Percentiles rank a stretch among this genome's conserved stretches.
Evolutionary conservation across 306 rosid genomes (phyloP).

Genomic region (Cucumis hystrix): DNA sequence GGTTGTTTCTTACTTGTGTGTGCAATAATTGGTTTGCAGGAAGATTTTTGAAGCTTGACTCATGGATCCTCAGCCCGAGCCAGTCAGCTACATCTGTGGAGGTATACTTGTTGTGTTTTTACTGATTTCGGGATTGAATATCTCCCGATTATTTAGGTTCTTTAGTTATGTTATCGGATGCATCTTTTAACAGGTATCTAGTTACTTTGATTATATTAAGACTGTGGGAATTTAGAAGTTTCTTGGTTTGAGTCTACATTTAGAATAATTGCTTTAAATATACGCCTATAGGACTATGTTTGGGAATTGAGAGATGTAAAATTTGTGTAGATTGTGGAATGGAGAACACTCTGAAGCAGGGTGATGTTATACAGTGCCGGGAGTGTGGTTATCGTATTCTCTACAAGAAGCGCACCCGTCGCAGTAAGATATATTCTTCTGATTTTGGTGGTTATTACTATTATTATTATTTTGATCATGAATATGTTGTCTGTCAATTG

Average conservation of each 20-base stretch:
- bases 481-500: neutral
- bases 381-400: slow-evolving; percentile 93
- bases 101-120: slow-evolving; percentile 15
- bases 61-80: slow-evolving; percentile 72
- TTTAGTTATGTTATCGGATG: neutral
- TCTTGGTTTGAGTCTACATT: neutral
- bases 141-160: neutral
- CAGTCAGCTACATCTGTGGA: slow-evolving; percentile 59
- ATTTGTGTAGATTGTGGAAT: slow-evolving; percentile 63
- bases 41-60: neutral
- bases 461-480: neutral
- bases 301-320: neutral
- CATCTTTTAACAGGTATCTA: neutral
- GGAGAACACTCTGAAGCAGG: slow-evolving; percentile 76
- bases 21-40: neutral
- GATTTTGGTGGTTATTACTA: too few relatives aligned
- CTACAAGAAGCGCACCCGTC: slow-evolving; percentile 97
- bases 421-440: slow-evolving; percentile 38
- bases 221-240: neutral
- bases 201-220: neutral
- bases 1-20: neutral
- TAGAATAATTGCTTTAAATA: neutral
- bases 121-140: neutral
- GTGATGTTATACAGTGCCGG: slow-evolving; percentile 89
- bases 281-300: neutral